Percentiles rank a stretch among this genome's conserved stretches.
phyloP scores from a whole-genome alignment of 2,329 filamentous ascomycete species.

The Penicillium sp. region DNA sequence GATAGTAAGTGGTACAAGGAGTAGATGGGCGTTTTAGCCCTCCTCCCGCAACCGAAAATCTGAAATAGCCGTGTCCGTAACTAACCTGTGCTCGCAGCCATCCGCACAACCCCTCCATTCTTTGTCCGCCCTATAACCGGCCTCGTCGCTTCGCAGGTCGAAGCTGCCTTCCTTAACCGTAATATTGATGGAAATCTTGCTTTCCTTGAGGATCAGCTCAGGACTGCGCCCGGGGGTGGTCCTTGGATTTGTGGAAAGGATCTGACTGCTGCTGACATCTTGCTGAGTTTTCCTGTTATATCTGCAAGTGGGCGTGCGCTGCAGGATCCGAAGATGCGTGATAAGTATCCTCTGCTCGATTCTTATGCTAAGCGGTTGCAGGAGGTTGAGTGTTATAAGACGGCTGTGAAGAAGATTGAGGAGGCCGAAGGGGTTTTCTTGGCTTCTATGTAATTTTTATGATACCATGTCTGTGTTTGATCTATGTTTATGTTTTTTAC shows the following conservation, averaged over 20 bases:
- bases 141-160: conserved; percentile 51
- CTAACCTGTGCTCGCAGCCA: conserved; percentile 9
- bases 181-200: conserved; percentile 44
- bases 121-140: conserved; percentile 66
- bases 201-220: conserved; percentile 48
- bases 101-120: conserved; percentile 53
- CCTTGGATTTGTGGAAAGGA: conserved; percentile 45
- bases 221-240: conserved; percentile 40
- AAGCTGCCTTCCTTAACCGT: conserved; percentile 39
- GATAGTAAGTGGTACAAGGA: conserved; percentile 43
- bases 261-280: conserved; percentile 48
- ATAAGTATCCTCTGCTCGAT: conserved; percentile 39
- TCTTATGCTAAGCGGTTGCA: conserved; percentile 39
- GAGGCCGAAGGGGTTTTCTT: conserved; percentile 40
- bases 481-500: neutral
- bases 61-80: neutral
- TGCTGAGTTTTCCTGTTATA: conserved; percentile 49
- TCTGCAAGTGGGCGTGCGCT: conserved; percentile 37
- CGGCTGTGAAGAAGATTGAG: conserved; percentile 42
- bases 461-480: neutral
- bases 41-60: neutral
- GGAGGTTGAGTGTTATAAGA: conserved; percentile 39
- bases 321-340: conserved; percentile 32
- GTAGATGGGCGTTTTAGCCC: neutral
- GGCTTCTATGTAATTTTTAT: conserved; percentile 27